A percentile compares a stretch with the other conserved stretches of the same genome.
These are phyloP conservation scores for Ustilago loliicola DNA, from an alignment of 1,284 basidiomycete genomes.

Conservation along the genomic window DNA sequence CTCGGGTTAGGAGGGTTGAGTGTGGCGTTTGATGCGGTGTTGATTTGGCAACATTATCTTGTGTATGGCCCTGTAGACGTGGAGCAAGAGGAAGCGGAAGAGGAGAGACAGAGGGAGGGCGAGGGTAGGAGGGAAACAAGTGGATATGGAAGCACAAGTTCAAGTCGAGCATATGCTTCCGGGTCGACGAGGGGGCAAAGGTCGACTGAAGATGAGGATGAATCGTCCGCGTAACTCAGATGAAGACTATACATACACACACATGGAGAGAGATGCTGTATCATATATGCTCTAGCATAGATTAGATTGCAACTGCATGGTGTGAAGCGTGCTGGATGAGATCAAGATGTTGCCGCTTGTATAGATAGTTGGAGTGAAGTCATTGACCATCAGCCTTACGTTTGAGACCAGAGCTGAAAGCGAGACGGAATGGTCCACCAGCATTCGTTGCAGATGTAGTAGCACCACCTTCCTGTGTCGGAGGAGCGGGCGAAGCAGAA, in stretches of 20 bases:
- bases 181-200: not conserved
- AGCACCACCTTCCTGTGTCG: not conserved
- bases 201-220: not conserved
- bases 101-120: not conserved
- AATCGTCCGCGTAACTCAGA: slow-evolving; percentile 19
- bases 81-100: not conserved
- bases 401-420: slow-evolving; percentile 27
- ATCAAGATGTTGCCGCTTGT: too few species aligned
- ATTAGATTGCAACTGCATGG: not conserved
- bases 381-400: slow-evolving; percentile 25
- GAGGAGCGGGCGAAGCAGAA: not conserved
- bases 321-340: too few species aligned
- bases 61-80: slow-evolving; percentile 55
- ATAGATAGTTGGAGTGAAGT: not conserved
- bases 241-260: not conserved
- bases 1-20: slow-evolving; percentile 70
- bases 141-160: slow-evolving; percentile 11
- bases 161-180: slow-evolving; percentile 4
- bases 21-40: slow-evolving; percentile 70
- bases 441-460: not conserved
- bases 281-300: not conserved
- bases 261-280: slow-evolving; percentile 4
- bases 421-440: slow-evolving; percentile 23
- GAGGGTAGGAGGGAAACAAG: not conserved
- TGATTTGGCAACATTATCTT: slow-evolving; percentile 71